Percentiles rank a stretch among this genome's conserved stretches.
These are phyloP conservation scores for Apiospora aurea DNA, from an alignment of 2,329 filamentous ascomycete species.

Conservation along the genomic window DNA sequence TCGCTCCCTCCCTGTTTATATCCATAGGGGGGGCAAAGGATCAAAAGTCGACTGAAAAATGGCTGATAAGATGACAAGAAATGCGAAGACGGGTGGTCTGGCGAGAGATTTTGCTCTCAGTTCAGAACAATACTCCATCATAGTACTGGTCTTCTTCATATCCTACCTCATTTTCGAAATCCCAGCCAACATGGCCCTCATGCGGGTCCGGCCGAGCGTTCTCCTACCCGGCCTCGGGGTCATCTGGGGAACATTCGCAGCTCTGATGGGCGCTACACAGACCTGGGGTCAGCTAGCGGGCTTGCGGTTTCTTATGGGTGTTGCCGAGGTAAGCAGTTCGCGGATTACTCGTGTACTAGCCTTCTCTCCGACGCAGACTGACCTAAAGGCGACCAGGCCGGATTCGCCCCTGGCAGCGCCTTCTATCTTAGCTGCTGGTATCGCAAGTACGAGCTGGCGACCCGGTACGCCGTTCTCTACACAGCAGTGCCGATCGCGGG, in stretches of 20 bases:
- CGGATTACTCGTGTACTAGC: background rate
- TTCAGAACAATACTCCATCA: conserved; percentile 37
- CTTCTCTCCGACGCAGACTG: background rate
- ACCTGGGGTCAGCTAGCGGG: conserved; percentile 35
- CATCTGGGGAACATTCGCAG: conserved; percentile 36
- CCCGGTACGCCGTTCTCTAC: conserved; percentile 33
- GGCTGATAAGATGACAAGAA: conserved; percentile 10
- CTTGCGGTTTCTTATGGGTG: conserved; percentile 34
- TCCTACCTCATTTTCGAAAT: conserved; percentile 38
- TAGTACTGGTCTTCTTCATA: conserved; percentile 39
- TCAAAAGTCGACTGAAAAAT: background rate
- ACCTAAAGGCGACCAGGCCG: conserved; percentile 25
- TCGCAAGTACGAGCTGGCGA: conserved; percentile 35
- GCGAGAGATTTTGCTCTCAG: conserved; percentile 33
- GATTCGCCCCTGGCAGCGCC: conserved; percentile 36
- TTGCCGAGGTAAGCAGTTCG: conserved; percentile 28
- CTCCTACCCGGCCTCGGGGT: conserved; percentile 34
- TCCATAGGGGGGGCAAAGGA: background rate
- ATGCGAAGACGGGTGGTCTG: conserved; percentile 36
- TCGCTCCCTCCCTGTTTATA: background rate
- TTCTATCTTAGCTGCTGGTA: conserved; percentile 38
- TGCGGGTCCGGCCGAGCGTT: conserved; percentile 34
- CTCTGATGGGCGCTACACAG: conserved; percentile 34
- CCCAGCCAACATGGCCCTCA: conserved; percentile 37
- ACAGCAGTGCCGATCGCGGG: conserved; percentile 35